A percentile compares a stretch with the other conserved stretches of the same genome.
Conservation (phyloP, 2,329 filamentous ascomycete species). For the Phyllosticta citrichinensis region DNA sequence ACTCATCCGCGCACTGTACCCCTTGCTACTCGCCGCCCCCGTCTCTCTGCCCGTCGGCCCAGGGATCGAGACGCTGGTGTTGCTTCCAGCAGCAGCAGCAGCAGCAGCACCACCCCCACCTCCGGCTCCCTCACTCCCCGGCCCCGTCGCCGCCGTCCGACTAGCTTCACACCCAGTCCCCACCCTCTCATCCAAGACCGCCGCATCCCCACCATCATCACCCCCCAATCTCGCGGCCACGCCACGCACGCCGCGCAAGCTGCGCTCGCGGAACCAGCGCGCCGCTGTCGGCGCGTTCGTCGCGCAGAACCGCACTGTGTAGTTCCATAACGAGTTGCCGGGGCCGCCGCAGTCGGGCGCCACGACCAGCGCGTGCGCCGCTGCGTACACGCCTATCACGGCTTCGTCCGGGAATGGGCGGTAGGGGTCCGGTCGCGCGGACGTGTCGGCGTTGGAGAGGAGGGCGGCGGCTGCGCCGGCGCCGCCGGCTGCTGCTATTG, state of each 20-base stretch:
- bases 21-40: not conserved
- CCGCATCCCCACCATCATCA: conserved; percentile 15
- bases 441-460: not conserved
- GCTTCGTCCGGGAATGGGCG: not conserved
- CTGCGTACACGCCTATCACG: conserved; percentile 15
- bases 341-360: conserved; percentile 15
- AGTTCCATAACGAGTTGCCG: conserved; percentile 16
- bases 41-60: not conserved
- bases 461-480: not conserved
- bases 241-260: conserved; percentile 15
- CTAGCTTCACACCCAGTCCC: not conserved
- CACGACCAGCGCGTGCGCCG: conserved; percentile 16
- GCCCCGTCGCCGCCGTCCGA: not conserved
- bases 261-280: conserved; percentile 13
- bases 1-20: conserved; percentile 2
- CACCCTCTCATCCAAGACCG: conserved; percentile 5
- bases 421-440: not conserved
- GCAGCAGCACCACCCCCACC: too few species aligned
- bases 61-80: not conserved
- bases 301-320: conserved; percentile 18
- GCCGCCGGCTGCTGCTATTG: not conserved
- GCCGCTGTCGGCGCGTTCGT: conserved; percentile 14
- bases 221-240: conserved; percentile 16
- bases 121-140: not conserved
- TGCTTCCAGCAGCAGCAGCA: too few species aligned